Conservation (phyloP, 116 monocot genomes). For the Papilionanthe hybrid region DNA sequence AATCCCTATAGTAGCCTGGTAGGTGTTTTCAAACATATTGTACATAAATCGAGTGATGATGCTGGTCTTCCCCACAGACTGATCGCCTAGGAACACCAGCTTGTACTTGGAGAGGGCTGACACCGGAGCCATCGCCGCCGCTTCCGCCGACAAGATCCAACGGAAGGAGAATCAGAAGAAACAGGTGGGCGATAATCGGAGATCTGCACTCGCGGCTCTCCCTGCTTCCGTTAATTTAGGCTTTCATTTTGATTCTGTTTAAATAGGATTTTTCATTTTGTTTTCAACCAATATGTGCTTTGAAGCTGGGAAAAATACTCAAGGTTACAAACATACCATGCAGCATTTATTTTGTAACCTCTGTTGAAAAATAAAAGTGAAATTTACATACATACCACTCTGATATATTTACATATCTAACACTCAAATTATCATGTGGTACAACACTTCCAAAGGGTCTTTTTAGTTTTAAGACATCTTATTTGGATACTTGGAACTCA, state of each 20-base stretch:
- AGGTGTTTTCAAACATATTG: conserved; percentile 28
- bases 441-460: too few relatives aligned
- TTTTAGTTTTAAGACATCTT: too few relatives aligned
- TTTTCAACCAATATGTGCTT: too few relatives aligned
- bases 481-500: too few relatives aligned
- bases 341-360: not conserved
- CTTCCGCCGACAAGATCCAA: not conserved
- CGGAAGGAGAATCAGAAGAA: not conserved
- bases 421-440: too few relatives aligned
- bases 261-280: too few relatives aligned
- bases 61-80: conserved; percentile 31
- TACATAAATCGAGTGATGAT: conserved; percentile 32
- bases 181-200: not conserved
- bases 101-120: conserved; percentile 29
- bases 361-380: not conserved
- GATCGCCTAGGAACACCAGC: conserved; percentile 28
- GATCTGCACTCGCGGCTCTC: not conserved
- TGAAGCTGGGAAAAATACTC: not conserved
- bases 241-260: not conserved
- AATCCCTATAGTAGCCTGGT: conserved; percentile 84
- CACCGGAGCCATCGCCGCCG: conserved; percentile 17
- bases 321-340: not conserved
- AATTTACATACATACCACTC: too few relatives aligned
- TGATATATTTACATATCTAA: too few relatives aligned
- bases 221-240: not conserved